phyloP scores from a whole-genome alignment of 768 basidiomycete genomes.

The Lactarius trivialis region DNA sequence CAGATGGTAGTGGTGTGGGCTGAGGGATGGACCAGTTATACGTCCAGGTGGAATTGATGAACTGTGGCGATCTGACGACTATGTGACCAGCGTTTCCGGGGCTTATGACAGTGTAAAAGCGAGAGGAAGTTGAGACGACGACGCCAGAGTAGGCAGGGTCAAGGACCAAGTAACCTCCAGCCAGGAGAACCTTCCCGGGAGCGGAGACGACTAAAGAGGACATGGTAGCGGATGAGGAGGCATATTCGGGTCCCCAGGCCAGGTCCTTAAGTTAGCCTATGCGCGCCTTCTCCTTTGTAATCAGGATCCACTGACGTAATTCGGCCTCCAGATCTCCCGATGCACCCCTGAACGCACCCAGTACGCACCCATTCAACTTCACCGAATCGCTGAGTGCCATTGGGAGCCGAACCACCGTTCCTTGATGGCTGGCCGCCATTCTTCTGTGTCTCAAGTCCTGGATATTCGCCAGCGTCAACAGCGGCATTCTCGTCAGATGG shows the following conservation, averaged over 20 bases:
- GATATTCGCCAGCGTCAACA: too few species aligned
- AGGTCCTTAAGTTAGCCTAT: background rate
- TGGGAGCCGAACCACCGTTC: too few species aligned
- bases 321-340: too few species aligned
- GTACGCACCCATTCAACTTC: too few species aligned
- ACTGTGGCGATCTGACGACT: slow-evolving; percentile 85
- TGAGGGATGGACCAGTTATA: slow-evolving; percentile 49
- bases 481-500: too few species aligned
- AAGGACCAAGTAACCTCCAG: slow-evolving; percentile 96
- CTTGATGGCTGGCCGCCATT: too few species aligned
- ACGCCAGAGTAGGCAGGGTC: slow-evolving; percentile 80
- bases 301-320: too few species aligned
- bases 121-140: slow-evolving; percentile 86
- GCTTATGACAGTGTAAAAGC: slow-evolving; percentile 81
- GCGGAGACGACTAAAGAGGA: slow-evolving; percentile 71
- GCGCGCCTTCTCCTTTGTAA: too few species aligned
- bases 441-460: too few species aligned
- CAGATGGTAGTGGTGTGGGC: slow-evolving; percentile 8
- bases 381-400: too few species aligned
- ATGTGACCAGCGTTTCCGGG: slow-evolving; percentile 41
- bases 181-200: slow-evolving; percentile 91
- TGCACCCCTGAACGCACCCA: too few species aligned
- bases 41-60: slow-evolving; percentile 70
- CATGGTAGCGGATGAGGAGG: slow-evolving; percentile 16
- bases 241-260: background rate